Conservation (phyloP, 352 stramenopile genomes). For the Pythium volutum region DNA sequence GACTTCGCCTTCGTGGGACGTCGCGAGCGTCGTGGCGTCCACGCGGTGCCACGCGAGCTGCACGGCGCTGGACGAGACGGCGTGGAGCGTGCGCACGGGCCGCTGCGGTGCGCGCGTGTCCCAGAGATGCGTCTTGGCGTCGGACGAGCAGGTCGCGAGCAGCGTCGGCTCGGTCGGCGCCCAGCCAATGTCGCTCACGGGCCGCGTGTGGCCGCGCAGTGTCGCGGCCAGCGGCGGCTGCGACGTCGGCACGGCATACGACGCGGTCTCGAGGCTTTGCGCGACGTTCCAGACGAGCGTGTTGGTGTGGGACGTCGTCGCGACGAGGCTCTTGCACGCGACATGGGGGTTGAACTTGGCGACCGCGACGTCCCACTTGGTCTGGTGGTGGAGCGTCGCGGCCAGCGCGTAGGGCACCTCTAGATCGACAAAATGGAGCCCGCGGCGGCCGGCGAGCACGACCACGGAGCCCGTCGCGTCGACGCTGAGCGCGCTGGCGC, state of each 20-base stretch:
- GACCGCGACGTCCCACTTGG: slow-evolving; percentile 75
- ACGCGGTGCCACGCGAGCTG: slow-evolving; percentile 80
- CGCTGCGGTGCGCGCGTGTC: slow-evolving; percentile 70
- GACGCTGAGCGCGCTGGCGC: slow-evolving; percentile 65
- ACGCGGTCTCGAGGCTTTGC: slow-evolving; percentile 20
- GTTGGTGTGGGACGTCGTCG: slow-evolving; percentile 78
- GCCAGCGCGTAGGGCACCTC: slow-evolving; percentile 56
- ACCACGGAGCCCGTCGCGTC: slow-evolving; percentile 64
- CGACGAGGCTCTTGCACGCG: slow-evolving; percentile 61
- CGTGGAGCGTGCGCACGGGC: slow-evolving; percentile 65
- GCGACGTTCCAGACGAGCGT: slow-evolving; percentile 80
- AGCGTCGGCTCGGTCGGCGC: slow-evolving; percentile 66
- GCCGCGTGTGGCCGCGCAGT: slow-evolving; percentile 65
- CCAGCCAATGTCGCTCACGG: slow-evolving; percentile 78
- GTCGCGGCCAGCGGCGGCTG: slow-evolving; percentile 58
- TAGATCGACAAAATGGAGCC: slow-evolving; percentile 71
- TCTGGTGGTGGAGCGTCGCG: slow-evolving; percentile 72
- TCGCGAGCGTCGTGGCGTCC: slow-evolving; percentile 64
- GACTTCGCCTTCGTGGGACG: slow-evolving; percentile 76
- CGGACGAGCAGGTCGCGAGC: slow-evolving; percentile 73
- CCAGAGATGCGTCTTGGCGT: slow-evolving; percentile 81
- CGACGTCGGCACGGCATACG: neutral
- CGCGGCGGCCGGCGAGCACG: slow-evolving; percentile 64
- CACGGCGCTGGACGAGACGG: slow-evolving; percentile 63
- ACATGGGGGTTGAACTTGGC: slow-evolving; percentile 77